phyloP scores from a whole-genome alignment of 2,329 filamentous ascomycete species.

The Aspergillus hiratsukae region DNA sequence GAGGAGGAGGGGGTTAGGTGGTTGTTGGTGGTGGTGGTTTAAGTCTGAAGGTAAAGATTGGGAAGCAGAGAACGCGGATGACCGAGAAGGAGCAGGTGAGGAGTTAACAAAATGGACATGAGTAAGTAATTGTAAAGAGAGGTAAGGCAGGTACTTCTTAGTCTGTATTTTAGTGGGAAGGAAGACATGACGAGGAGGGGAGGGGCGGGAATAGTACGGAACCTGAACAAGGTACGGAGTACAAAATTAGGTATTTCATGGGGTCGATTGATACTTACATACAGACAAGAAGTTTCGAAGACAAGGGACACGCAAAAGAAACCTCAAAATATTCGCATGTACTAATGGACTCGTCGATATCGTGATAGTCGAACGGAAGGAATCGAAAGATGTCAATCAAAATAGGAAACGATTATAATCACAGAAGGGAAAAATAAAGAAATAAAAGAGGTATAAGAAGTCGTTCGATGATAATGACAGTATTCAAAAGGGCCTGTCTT shows the following conservation, averaged over 20 bases:
- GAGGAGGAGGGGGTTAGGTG: not conserved
- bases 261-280: not conserved
- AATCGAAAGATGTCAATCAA: slow-evolving; percentile 5
- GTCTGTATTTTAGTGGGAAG: not conserved
- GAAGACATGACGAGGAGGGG: not conserved
- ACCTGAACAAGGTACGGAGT: not conserved
- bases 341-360: slow-evolving; percentile 16
- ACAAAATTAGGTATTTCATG: not conserved
- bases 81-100: slow-evolving; percentile 1
- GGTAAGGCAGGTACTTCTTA: not conserved
- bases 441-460: not conserved
- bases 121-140: not conserved
- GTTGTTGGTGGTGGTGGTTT: not conserved
- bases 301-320: slow-evolving; percentile 15
- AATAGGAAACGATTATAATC: slow-evolving; percentile 7
- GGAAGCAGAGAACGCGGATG: not conserved
- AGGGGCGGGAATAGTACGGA: not conserved
- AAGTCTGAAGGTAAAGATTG: slow-evolving; percentile 1
- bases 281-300: slow-evolving; percentile 21
- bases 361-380: slow-evolving; percentile 11
- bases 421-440: not conserved
- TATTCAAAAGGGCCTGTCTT: not conserved
- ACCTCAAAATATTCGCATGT: slow-evolving; percentile 18
- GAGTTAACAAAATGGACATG: not conserved
- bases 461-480: not conserved